Evolutionary conservation across 2,329 filamentous ascomycete species (phyloP).

Genomic region (Nigrograna mackinnonii): DNA sequence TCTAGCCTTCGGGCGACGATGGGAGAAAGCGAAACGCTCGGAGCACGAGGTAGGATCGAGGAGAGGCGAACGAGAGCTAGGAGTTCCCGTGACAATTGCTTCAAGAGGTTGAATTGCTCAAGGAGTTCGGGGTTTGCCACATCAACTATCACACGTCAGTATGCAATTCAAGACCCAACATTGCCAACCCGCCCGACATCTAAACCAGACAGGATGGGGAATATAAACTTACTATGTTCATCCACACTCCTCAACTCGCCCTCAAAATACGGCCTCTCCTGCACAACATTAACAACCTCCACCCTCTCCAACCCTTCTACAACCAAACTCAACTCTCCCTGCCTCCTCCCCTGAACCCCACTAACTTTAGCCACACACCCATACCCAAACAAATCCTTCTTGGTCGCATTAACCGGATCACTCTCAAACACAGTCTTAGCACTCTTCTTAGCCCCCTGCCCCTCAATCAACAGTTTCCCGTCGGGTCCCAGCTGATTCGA

Average conservation of each 20-base stretch:
- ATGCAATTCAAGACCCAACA: not conserved
- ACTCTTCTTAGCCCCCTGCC: conserved; percentile 50
- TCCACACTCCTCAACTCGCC: conserved; percentile 73
- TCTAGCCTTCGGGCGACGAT: conserved; percentile 86
- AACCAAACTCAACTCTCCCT: conserved; percentile 73
- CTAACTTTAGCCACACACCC: conserved; percentile 68
- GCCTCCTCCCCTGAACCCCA: conserved; percentile 51
- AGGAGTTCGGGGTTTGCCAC: conserved; percentile 57
- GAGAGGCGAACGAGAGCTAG: conserved; percentile 83
- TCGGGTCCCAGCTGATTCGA: conserved; percentile 74
- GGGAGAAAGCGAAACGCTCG: conserved; percentile 72
- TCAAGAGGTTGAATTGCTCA: conserved; percentile 77
- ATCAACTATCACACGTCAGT: conserved; percentile 22
- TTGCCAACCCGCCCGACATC: not conserved
- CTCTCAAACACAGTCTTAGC: conserved; percentile 50
- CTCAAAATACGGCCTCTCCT: conserved; percentile 85
- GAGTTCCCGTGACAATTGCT: conserved; percentile 83
- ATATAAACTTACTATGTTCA: conserved; percentile 63
- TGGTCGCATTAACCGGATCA: conserved; percentile 47
- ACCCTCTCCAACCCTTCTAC: conserved; percentile 85
- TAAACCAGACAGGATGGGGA: not conserved
- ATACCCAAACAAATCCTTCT: conserved; percentile 75
- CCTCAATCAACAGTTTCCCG: conserved; percentile 75
- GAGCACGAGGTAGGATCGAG: conserved; percentile 75
- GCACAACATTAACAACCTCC: conserved; percentile 71